Evolutionary conservation across 1,284 basidiomycete genomes (phyloP), one percentile per base, ranked within the genome.

Genomic region (Tilletia caries): DNA sequence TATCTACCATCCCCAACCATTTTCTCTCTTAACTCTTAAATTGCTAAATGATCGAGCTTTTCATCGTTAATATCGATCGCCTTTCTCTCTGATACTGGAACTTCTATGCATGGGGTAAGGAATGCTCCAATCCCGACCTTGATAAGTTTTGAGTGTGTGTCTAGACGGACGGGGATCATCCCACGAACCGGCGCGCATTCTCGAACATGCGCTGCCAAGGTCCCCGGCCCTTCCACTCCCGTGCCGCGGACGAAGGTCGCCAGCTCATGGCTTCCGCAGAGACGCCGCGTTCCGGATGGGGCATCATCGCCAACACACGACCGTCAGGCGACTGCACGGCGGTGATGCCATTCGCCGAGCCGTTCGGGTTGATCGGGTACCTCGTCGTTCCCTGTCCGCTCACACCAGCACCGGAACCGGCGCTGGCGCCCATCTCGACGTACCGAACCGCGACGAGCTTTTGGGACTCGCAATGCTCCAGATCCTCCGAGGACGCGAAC

Each of bases 181-280:
- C 82, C 23, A 85, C 82, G 81, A 83, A 88, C 66, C 74, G 77
- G 69, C 86, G 84, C 0, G 92, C 95, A 82, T 90, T 97, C 85
- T 94, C 91, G 89, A 98, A 98, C 83, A 98, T 85, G 81, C 88
- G 89, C 85, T 96, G 94, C 95, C 95, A 98, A 1, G 95, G 95
- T 1, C 93, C 95, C 64, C 87, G 86, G n/a, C 65, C 86, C 80
- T 44, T 88, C 87, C 82, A 83, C 3, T 68, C 70, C 50, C 70
- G 66, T 0, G 71, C 70, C 33, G 73, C 73, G n/a, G 60, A 64
- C n/a, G 73, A 54, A 1, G 79, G 80, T 18, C 72, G 71, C 79
- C 82, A 85, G 64, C 78, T 81, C 75, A 85, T 84, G 37, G 82
- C 75, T 25, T 75, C 71, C 32, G 76, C 62, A 23, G 78, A 74